phyloP scores from a whole-genome alignment of 306 rosid species.

The Vicia sativa region DNA sequence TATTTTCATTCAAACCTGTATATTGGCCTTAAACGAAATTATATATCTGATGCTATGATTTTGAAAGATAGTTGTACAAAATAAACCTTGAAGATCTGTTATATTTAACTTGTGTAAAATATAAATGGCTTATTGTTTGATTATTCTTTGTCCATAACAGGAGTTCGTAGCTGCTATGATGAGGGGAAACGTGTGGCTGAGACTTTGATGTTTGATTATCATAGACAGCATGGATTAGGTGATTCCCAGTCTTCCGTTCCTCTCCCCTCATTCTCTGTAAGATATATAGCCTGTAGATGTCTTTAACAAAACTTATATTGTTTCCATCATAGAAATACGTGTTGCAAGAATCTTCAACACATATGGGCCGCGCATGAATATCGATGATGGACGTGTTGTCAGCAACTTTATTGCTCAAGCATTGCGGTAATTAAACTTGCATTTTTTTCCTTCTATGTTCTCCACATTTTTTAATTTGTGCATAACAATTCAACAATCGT shows the following conservation, averaged over 20 bases:
- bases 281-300: constrained; percentile 20
- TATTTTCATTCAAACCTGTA: constrained; percentile 35
- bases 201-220: constrained; percentile 98
- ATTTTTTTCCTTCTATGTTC: not conserved
- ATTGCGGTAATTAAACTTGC: constrained; percentile 61
- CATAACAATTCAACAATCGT: constrained; percentile 3
- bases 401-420: constrained; percentile 99
- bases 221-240: constrained; percentile 96
- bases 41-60: constrained; percentile 8
- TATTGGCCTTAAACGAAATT: constrained; percentile 20
- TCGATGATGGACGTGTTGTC: constrained; percentile 97
- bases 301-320: constrained; percentile 6
- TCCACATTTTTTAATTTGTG: constrained; percentile 8
- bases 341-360: constrained; percentile 97
- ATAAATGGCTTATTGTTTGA: too few relatives aligned
- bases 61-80: constrained; percentile 20
- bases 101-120: too few relatives aligned
- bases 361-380: constrained; percentile 99
- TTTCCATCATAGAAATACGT: constrained; percentile 66
- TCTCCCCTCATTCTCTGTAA: constrained; percentile 18
- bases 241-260: constrained; percentile 24
- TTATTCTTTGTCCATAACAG: constrained; percentile 53
- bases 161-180: constrained; percentile 98
- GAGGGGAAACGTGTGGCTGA: constrained; percentile 99
- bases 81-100: constrained; percentile 18